A percentile compares a stretch with the other conserved stretches of the same genome.
phyloP scores from a whole-genome alignment of 2,329 filamentous ascomycete species.

The Clonostachys chloroleuca region DNA sequence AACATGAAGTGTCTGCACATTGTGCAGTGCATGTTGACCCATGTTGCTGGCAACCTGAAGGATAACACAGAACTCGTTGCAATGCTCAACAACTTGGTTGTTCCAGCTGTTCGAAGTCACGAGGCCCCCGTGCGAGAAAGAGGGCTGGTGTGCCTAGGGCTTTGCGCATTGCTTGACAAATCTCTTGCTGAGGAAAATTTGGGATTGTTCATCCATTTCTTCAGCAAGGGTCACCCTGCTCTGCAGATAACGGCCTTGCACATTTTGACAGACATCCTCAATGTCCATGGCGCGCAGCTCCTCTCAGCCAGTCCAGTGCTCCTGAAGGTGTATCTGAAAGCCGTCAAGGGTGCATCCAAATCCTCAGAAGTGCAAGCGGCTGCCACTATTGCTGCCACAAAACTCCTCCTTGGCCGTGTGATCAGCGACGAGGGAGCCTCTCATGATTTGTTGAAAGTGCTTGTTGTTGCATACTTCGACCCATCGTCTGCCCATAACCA shows the following conservation, averaged over 20 bases:
- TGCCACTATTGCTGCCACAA: constrained; percentile 77
- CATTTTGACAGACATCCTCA: constrained; percentile 88
- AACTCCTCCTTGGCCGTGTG: constrained; percentile 77
- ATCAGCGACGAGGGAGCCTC: constrained; percentile 65
- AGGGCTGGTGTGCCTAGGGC: constrained; percentile 81
- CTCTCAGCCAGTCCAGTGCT: constrained; percentile 64
- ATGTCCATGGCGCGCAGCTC: constrained; percentile 80
- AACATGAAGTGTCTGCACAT: constrained; percentile 99
- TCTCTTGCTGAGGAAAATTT: constrained; percentile 90
- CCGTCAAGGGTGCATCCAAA: constrained; percentile 67
- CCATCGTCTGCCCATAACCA: constrained; percentile 78
- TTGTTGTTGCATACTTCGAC: constrained; percentile 86
- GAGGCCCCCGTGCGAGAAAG: constrained; percentile 90
- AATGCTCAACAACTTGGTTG: constrained; percentile 97
- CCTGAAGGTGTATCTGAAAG: constrained; percentile 81
- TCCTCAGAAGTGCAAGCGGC: constrained; percentile 73
- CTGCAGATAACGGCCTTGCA: constrained; percentile 88
- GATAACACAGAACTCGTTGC: constrained; percentile 87
- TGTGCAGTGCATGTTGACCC: constrained; percentile 94
- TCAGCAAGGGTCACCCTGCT: constrained; percentile 84
- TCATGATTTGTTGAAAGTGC: constrained; percentile 74
- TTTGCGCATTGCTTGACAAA: constrained; percentile 88
- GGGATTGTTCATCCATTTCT: constrained; percentile 91
- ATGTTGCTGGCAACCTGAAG: constrained; percentile 83
- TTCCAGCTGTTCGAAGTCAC: constrained; percentile 89